These are phyloP conservation scores for Zasmidium cellare DNA, from an alignment of 2,329 filamentous ascomycete species.

Conservation along the genomic window DNA sequence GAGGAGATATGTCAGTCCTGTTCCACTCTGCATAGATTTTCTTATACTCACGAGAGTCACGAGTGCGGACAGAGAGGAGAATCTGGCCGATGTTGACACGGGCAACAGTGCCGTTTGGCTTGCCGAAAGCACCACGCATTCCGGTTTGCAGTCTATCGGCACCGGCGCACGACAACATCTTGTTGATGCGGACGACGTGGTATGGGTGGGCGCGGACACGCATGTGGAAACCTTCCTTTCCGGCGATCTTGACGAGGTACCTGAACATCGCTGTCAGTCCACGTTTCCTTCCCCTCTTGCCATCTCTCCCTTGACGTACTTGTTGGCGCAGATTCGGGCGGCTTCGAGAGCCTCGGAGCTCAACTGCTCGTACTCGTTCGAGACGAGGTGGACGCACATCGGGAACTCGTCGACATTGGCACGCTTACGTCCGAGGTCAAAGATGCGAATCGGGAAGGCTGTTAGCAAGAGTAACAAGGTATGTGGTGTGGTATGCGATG, in stretches of 20 bases:
- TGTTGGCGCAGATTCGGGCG: constrained; percentile 99
- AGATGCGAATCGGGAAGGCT: constrained; percentile 66
- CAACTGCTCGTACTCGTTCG: constrained; percentile 99
- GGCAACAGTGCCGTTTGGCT: constrained; percentile 97
- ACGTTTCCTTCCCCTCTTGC: constrained; percentile 5
- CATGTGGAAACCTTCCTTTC: constrained; percentile 72
- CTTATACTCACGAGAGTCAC: constrained; percentile 73
- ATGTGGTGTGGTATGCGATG: too few relatives aligned
- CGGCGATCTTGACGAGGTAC: constrained; percentile 68
- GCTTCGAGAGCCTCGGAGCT: constrained; percentile 99
- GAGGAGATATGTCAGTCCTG: constrained; percentile 20
- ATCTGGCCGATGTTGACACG: constrained; percentile 99
- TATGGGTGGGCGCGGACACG: constrained; percentile 89
- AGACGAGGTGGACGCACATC: constrained; percentile 97
- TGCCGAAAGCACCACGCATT: constrained; percentile 99
- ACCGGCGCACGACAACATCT: constrained; percentile 99
- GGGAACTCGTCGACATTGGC: constrained; percentile 99
- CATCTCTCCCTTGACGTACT: constrained; percentile 56
- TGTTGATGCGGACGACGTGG: constrained; percentile 99
- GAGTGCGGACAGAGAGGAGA: constrained; percentile 93
- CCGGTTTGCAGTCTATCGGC: constrained; percentile 99
- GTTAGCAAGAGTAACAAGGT: too few relatives aligned
- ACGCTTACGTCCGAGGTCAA: constrained; percentile 71
- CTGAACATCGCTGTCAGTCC: constrained; percentile 36
- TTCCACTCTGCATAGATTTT: not conserved